Base-by-base conservation (phyloP, 2,329 filamentous ascomycete genomes). In the Coccinonectria pachysandricola region DNA sequence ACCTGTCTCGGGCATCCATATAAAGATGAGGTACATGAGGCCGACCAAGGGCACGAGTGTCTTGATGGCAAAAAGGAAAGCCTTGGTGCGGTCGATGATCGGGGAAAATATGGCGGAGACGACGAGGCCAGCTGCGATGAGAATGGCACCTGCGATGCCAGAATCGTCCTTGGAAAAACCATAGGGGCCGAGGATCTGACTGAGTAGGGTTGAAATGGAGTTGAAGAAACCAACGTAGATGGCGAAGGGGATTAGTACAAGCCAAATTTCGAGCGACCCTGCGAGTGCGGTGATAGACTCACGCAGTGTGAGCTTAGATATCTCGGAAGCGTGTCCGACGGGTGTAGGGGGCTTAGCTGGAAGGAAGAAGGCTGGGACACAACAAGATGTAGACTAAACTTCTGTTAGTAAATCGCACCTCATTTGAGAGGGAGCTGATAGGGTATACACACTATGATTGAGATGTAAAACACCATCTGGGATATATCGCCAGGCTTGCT, bases 161-260 rank as follows among this genome's bases (percentile, higher is more conserved):
- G 88, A 83, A 30, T 94, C 69, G 38, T 79, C 79, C 51, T 93
- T 80, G 32, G 62, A 70, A 67, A 85, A 93, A 45, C 75, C 81
- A 57, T 95, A 88, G 0, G 91, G 91, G 19, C 72, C 63, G 37
- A 96, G 71, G 50, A 96, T 83, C 50, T 95, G 88, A 60, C 88
- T 93, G 7, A 96, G 67, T 2, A 96, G 71, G 2, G 81, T 81
- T 25, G 86, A 92, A 40, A 87, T 64, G 40, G 80, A 80, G 65
- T 96, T 96, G 75, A 98, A 98, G 60, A 91, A 79, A 44, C 81
- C 86, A 35, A 94, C 83, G 54, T 86, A 94, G 44, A 87, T 57
- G 38, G 71, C 60, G 57, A 88, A 96, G n/a, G 87, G 79, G 33
- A 87, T 45, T 35, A 87, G 62, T 39, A 95, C 57, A 36, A 94